Percentiles rank a stretch among this genome's conserved stretches.
phyloP scores from a whole-genome alignment of 2,329 filamentous ascomycete species.

The Geosmithia flava region DNA sequence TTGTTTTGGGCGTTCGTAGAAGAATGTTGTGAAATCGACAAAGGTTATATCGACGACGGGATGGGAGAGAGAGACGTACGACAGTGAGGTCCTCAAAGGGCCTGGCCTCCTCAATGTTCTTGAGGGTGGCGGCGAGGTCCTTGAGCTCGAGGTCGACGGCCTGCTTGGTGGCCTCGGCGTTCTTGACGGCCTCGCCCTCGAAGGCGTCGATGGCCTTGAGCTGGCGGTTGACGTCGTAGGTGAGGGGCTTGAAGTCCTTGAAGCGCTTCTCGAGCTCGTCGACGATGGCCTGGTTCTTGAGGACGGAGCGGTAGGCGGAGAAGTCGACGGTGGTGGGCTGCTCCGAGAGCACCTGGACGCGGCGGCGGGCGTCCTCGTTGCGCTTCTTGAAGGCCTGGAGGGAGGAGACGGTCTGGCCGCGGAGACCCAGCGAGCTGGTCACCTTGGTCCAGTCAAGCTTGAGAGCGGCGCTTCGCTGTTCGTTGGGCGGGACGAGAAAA shows the following conservation, averaged over 20 bases:
- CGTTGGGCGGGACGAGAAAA: slow-evolving; percentile 22
- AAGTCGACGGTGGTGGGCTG: slow-evolving; percentile 85
- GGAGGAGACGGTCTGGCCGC: slow-evolving; percentile 82
- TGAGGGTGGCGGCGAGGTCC: slow-evolving; percentile 86
- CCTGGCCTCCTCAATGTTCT: slow-evolving; percentile 93
- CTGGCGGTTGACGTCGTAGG: slow-evolving; percentile 88
- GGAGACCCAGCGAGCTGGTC: slow-evolving; percentile 85
- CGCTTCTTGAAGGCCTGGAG: slow-evolving; percentile 98
- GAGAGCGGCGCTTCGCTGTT: slow-evolving; percentile 90
- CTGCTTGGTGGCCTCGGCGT: slow-evolving; percentile 90
- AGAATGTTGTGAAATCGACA: too few relatives aligned
- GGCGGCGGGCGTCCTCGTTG: slow-evolving; percentile 96
- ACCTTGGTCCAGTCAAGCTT: slow-evolving; percentile 99
- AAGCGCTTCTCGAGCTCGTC: slow-evolving; percentile 98
- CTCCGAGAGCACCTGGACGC: slow-evolving; percentile 73
- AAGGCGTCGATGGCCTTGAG: slow-evolving; percentile 98
- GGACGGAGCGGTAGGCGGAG: slow-evolving; percentile 73
- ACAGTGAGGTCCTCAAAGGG: slow-evolving; percentile 96
- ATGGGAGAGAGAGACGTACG: slow-evolving; percentile 31
- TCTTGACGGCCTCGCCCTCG: slow-evolving; percentile 93
- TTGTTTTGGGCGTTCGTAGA: not conserved
- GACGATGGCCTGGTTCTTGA: slow-evolving; percentile 94
- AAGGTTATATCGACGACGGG: too few relatives aligned
- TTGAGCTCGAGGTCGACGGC: slow-evolving; percentile 91
- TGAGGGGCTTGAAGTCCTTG: slow-evolving; percentile 77